phyloP scores from a whole-genome alignment of 228 moss, liverwort and hornwort species.

The Sphagnum fallax region DNA sequence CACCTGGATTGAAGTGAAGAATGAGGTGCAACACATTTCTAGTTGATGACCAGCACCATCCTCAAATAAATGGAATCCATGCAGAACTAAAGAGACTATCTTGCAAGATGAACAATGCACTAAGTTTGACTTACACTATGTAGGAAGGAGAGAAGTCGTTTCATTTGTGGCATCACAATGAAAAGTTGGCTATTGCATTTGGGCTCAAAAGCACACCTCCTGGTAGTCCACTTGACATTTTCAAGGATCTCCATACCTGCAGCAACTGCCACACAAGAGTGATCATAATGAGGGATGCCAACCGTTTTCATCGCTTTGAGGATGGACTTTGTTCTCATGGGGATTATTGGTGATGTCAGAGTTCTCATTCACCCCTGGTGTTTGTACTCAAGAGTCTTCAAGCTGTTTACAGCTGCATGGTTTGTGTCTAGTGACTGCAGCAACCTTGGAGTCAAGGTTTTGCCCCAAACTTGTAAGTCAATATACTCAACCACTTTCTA shows the following conservation, averaged over 20 bases:
- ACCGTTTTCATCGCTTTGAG: constrained; percentile 35
- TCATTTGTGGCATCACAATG: constrained; percentile 27
- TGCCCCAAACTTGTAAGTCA: too few relatives aligned
- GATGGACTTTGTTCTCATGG: constrained; percentile 4
- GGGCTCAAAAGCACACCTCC: constrained; percentile 29
- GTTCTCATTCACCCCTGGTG: too few relatives aligned
- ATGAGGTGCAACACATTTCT: constrained; percentile 23
- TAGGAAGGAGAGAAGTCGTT: constrained; percentile 19
- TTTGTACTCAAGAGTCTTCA: too few relatives aligned
- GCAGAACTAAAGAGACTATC: constrained; percentile 14
- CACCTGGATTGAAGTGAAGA: constrained; percentile 28
- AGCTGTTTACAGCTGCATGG: too few relatives aligned
- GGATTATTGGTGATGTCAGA: not conserved
- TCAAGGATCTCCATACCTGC: constrained; percentile 34
- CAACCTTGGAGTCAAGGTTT: too few relatives aligned
- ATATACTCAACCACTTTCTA: too few relatives aligned
- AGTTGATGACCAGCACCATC: constrained; percentile 23
- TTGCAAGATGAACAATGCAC: constrained; percentile 13
- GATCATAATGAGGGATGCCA: constrained; percentile 27
- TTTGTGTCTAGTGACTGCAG: too few relatives aligned
- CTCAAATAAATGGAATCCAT: constrained; percentile 11
- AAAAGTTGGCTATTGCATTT: constrained; percentile 30
- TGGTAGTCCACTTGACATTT: constrained; percentile 21
- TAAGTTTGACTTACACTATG: constrained; percentile 21
- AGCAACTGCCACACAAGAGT: constrained; percentile 35